Evolutionary conservation across 257 asterid species (phyloP).

Genomic region (Petunia axillaris): DNA sequence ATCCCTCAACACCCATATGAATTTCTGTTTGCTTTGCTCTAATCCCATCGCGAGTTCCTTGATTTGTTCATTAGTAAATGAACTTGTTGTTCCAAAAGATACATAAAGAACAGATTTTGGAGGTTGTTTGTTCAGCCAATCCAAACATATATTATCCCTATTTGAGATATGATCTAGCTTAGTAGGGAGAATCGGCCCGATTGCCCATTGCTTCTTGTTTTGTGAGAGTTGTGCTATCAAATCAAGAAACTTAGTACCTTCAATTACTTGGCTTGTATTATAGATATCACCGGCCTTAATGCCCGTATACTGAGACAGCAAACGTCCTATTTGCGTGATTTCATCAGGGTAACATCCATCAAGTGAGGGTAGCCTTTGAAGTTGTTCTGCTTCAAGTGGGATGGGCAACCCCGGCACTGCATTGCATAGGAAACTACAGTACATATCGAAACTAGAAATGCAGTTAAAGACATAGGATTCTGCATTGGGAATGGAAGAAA

Average conservation of each 20-base stretch:
- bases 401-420: constrained; percentile 35
- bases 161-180: too few species aligned
- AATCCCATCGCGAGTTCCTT: constrained; percentile 32
- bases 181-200: too few species aligned
- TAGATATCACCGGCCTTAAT: constrained; percentile 41
- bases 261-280: constrained; percentile 47
- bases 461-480: constrained; percentile 56
- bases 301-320: constrained; percentile 7
- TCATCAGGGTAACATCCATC: constrained; percentile 26
- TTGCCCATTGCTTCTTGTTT: too few species aligned
- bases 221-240: constrained; percentile 18
- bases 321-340: not conserved
- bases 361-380: constrained; percentile 32
- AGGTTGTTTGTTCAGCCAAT: constrained; percentile 30
- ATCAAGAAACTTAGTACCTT: constrained; percentile 44
- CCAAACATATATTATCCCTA: too few species aligned
- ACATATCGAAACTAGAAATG: constrained; percentile 37
- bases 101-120: constrained; percentile 45
- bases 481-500: constrained; percentile 38
- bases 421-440: not conserved
- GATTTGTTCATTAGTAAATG: constrained; percentile 47
- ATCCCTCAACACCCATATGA: constrained; percentile 63
- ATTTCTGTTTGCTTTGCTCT: constrained; percentile 42
- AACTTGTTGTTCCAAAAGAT: constrained; percentile 63
- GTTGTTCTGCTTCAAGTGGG: constrained; percentile 27